These are phyloP conservation scores for Boletus bicolor DNA, from an alignment of 768 basidiomycete species.

Conservation along the genomic window DNA sequence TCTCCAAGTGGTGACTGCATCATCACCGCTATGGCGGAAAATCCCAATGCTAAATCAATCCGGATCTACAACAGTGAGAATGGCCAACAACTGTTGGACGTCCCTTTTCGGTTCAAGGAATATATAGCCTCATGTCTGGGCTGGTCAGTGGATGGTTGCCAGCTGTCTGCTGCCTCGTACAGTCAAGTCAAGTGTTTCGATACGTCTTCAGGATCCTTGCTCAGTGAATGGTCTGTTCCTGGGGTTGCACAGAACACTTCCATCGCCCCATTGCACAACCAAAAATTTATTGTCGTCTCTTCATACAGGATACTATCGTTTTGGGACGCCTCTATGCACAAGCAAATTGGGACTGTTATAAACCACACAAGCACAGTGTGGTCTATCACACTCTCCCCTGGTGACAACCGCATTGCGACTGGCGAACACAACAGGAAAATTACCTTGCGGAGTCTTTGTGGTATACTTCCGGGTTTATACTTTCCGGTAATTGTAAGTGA, in stretches of 20 bases:
- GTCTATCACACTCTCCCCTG: neutral
- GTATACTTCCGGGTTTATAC: neutral
- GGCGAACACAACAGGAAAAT: neutral
- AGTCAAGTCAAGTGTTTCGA: no score
- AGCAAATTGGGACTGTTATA: neutral
- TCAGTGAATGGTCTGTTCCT: neutral
- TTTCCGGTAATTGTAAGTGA: neutral
- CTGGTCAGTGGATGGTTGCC: no score
- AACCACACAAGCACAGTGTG: neutral
- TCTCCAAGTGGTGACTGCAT: slow-evolving; percentile 6
- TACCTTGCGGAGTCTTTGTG: neutral
- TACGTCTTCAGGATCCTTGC: no score
- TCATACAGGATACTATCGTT: neutral
- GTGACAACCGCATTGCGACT: neutral
- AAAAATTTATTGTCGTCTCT: neutral
- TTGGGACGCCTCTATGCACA: neutral
- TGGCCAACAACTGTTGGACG: slow-evolving; percentile 1
- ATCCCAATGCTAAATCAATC: neutral
- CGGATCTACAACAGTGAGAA: neutral
- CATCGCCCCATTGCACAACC: neutral
- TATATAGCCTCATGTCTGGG: neutral
- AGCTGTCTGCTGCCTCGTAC: no score
- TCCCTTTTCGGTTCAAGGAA: neutral
- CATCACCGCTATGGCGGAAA: neutral
- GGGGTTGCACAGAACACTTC: fast-evolving